Evolutionary conservation across 2,329 filamentous ascomycete species (phyloP).

Genomic region (Trichoderma cornu-damae): DNA sequence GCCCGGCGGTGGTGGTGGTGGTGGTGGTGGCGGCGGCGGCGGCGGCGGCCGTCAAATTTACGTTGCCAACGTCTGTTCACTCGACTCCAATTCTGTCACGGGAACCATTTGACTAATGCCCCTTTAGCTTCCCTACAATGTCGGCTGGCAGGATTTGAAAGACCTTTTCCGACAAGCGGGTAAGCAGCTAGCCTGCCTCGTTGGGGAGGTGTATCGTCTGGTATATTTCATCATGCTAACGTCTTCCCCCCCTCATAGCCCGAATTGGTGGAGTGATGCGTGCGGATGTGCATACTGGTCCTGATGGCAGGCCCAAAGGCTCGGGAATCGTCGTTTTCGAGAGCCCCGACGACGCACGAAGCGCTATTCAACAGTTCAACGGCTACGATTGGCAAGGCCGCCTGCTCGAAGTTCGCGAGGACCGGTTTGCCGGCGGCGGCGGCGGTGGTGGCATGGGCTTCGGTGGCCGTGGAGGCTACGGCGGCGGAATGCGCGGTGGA

Average conservation of each 20-base stretch:
- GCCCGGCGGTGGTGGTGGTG: conserved; percentile 48
- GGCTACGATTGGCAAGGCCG: conserved; percentile 98
- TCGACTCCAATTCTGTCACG: conserved; percentile 17
- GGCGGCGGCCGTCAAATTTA: conserved; percentile 81
- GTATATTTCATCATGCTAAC: neutral
- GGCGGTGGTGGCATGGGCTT: conserved; percentile 54
- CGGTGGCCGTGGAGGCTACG: conserved; percentile 55
- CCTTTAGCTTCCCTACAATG: conserved; percentile 84
- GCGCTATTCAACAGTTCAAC: conserved; percentile 95
- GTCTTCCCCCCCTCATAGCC: conserved; percentile 26
- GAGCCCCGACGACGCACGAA: conserved; percentile 87
- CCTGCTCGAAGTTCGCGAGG: conserved; percentile 87
- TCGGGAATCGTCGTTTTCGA: conserved; percentile 97
- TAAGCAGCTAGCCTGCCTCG: conserved; percentile 48
- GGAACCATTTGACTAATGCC: conserved; percentile 22
- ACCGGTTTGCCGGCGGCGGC: conserved; percentile 71
- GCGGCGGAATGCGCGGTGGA: conserved; percentile 53
- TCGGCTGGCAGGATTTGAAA: conserved; percentile 98
- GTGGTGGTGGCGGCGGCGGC: conserved; percentile 49
- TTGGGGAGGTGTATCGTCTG: neutral
- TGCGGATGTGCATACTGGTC: conserved; percentile 88
- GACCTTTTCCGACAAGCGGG: conserved; percentile 97
- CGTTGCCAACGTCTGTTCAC: conserved; percentile 85
- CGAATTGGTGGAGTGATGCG: conserved; percentile 78
- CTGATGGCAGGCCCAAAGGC: conserved; percentile 89